phyloP scores from a whole-genome alignment of 2,329 filamentous ascomycete genomes.

The Fusarium napiforme region DNA sequence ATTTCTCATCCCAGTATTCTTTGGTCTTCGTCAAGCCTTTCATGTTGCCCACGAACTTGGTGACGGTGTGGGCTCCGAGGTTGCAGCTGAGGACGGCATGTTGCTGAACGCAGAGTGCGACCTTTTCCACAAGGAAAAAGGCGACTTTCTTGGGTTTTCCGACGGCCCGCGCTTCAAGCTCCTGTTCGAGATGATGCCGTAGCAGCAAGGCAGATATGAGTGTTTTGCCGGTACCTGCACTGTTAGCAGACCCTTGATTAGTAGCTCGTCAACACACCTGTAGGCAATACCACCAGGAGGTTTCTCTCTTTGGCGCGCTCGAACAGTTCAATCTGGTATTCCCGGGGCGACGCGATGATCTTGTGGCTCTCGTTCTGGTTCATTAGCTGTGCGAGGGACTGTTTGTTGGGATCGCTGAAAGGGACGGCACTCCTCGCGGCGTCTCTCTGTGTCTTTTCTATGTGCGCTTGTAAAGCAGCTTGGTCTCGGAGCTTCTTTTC shows the following conservation, averaged over 20 bases:
- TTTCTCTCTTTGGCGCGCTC: conserved; percentile 87
- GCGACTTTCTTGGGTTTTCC: conserved; percentile 73
- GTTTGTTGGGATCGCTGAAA: conserved; percentile 44
- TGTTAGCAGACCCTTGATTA: neutral
- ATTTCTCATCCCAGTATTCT: conserved; percentile 63
- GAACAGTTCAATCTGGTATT: conserved; percentile 93
- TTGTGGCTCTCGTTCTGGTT: conserved; percentile 53
- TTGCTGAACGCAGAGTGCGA: conserved; percentile 91
- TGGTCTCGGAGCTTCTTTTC: conserved; percentile 63
- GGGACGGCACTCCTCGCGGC: conserved; percentile 47
- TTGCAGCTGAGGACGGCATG: conserved; percentile 83
- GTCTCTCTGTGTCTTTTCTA: conserved; percentile 51
- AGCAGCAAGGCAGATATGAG: conserved; percentile 92
- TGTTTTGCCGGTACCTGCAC: conserved; percentile 88
- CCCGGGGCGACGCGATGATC: conserved; percentile 81
- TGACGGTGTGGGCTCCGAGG: conserved; percentile 75
- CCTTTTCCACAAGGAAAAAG: conserved; percentile 92
- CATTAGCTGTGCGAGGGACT: conserved; percentile 49
- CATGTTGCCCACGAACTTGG: conserved; percentile 80
- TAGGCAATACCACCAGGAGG: conserved; percentile 91
- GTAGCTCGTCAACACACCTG: conserved; percentile 61
- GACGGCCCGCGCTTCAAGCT: conserved; percentile 74
- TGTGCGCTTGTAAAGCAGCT: conserved; percentile 59
- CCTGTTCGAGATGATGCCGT: conserved; percentile 78
- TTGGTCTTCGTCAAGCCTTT: conserved; percentile 53